Conservation (phyloP, 2,329 filamentous ascomycete genomes). For the Paraphoma sp. region DNA sequence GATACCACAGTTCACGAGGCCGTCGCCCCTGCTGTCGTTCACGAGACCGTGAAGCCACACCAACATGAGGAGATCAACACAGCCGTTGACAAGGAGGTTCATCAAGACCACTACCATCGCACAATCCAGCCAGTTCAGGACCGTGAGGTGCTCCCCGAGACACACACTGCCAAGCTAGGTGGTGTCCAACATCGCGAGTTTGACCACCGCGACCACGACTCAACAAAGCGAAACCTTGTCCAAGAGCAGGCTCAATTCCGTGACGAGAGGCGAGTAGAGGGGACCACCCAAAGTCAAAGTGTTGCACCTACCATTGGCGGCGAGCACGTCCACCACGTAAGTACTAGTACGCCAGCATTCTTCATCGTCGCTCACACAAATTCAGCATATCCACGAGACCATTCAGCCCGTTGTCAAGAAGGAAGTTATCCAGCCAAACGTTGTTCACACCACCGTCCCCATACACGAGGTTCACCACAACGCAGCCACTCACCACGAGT, state of each 20-base stretch:
- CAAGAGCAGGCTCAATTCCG: constrained; percentile 63
- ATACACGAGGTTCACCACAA: constrained; percentile 77
- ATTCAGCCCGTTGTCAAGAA: constrained; percentile 76
- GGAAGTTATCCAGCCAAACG: constrained; percentile 69
- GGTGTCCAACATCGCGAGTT: constrained; percentile 67
- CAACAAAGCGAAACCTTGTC: constrained; percentile 33
- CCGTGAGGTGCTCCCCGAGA: constrained; percentile 64
- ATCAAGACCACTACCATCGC: constrained; percentile 76
- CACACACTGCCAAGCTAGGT: constrained; percentile 66
- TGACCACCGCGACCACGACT: constrained; percentile 64
- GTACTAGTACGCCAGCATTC: not conserved
- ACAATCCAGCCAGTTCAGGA: constrained; percentile 69
- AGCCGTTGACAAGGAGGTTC: constrained; percentile 71
- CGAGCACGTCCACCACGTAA: constrained; percentile 67
- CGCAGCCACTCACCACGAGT: constrained; percentile 68
- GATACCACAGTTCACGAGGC: constrained; percentile 75
- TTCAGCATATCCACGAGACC: constrained; percentile 66
- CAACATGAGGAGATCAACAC: constrained; percentile 67
- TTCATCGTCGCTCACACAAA: constrained; percentile 7
- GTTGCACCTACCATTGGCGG: constrained; percentile 60
- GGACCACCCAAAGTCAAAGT: constrained; percentile 58
- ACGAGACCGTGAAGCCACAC: constrained; percentile 67
- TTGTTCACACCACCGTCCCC: constrained; percentile 75
- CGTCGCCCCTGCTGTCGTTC: constrained; percentile 64
- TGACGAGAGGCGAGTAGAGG: constrained; percentile 55